Conservation (phyloP, 2,329 filamentous ascomycete species). For the Bipolaris victoriae region DNA sequence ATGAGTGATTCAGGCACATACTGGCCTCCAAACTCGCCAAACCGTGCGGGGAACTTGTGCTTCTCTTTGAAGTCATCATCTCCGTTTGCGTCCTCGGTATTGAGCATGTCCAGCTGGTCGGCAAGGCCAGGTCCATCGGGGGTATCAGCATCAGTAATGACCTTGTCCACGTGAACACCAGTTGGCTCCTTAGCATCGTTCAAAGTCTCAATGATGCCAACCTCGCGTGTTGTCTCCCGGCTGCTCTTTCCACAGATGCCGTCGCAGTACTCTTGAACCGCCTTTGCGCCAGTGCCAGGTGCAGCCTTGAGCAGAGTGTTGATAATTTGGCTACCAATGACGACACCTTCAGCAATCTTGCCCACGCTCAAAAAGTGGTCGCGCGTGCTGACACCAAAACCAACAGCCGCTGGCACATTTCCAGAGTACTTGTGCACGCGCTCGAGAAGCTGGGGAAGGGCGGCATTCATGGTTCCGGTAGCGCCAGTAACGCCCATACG, state of each 20-base stretch:
- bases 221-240: constrained; percentile 65
- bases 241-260: constrained; percentile 67
- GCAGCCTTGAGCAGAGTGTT: constrained; percentile 75
- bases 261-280: constrained; percentile 85
- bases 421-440: constrained; percentile 92
- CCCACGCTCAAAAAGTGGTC: constrained; percentile 91
- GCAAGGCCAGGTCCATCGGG: constrained; percentile 71
- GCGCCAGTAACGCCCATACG: constrained; percentile 96
- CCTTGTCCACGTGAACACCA: constrained; percentile 70
- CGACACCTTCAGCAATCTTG: constrained; percentile 86
- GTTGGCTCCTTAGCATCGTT: constrained; percentile 65
- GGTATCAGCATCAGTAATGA: constrained; percentile 65
- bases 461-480: constrained; percentile 78
- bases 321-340: constrained; percentile 95
- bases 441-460: constrained; percentile 79
- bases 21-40: constrained; percentile 95
- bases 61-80: constrained; percentile 41
- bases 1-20: constrained; percentile 98
- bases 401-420: constrained; percentile 87
- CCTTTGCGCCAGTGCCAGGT: constrained; percentile 69
- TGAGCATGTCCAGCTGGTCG: constrained; percentile 84
- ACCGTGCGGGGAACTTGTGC: constrained; percentile 76
- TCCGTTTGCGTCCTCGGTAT: constrained; percentile 59
- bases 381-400: constrained; percentile 93
- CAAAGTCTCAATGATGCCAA: constrained; percentile 73